Conservation (phyloP, 768 basidiomycete genomes). For the Serendipita sp. region DNA sequence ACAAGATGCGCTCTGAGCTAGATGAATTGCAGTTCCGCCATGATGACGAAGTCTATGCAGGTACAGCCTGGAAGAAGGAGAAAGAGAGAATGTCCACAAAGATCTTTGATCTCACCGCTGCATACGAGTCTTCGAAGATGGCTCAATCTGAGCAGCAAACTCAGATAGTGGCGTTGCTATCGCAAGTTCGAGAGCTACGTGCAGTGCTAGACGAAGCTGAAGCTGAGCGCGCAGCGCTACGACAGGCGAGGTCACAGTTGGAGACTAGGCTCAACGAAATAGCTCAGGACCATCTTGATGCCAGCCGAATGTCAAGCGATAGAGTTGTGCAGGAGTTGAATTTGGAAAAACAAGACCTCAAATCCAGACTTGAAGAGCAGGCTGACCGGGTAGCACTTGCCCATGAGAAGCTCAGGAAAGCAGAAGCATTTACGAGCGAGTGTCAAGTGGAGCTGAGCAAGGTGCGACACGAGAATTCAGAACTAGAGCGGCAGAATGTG, state of each 20-base stretch:
- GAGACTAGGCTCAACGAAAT: conserved; percentile 71
- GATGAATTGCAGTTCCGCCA: conserved; percentile 59
- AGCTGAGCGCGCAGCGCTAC: conserved; percentile 58
- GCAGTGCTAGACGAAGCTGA: conserved; percentile 73
- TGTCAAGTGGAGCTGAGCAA: conserved; percentile 62
- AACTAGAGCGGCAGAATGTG: conserved; percentile 64
- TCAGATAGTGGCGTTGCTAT: conserved; percentile 69
- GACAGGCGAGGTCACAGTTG: conserved; percentile 64
- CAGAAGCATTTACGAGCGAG: conserved; percentile 58
- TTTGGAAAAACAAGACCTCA: conserved; percentile 67
- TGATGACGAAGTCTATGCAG: conserved; percentile 63
- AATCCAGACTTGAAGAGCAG: conserved; percentile 62
- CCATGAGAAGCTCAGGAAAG: conserved; percentile 65
- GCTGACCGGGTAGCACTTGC: conserved; percentile 56
- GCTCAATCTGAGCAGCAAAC: conserved; percentile 69
- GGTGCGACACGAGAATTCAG: conserved; percentile 64
- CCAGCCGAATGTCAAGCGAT: conserved; percentile 51
- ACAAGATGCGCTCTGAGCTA: conserved; percentile 58
- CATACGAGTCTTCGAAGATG: conserved; percentile 53
- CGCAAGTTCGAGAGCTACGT: conserved; percentile 72
- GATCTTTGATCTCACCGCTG: conserved; percentile 56
- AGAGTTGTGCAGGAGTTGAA: conserved; percentile 59
- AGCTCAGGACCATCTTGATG: conserved; percentile 57
- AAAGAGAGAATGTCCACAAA: conserved; percentile 74
- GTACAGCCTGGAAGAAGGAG: conserved; percentile 74